These are phyloP conservation scores for Phialocephala subalpina DNA, from an alignment of 2,329 filamentous ascomycete species.

Conservation along the genomic window DNA sequence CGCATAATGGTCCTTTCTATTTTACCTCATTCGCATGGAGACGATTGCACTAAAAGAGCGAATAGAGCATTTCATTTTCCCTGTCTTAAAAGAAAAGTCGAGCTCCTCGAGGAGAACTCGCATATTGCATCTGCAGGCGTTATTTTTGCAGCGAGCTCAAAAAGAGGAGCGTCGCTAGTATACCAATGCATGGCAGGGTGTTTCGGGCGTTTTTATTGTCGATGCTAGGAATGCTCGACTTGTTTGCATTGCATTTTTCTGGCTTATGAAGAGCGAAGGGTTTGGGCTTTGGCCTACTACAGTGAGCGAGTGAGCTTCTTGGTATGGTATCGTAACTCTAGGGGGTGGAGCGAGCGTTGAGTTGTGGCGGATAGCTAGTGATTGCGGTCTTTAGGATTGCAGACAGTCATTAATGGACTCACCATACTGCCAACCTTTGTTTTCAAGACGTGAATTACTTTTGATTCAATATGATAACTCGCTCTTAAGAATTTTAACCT, in stretches of 20 bases:
- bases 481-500: neutral
- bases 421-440: neutral
- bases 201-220: slow-evolving; percentile 27
- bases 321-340: neutral
- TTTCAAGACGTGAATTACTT: neutral
- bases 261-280: neutral
- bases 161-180: slow-evolving; percentile 30
- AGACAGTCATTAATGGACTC: neutral
- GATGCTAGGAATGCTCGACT: slow-evolving; percentile 26
- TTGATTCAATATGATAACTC: neutral
- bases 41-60: slow-evolving; percentile 10
- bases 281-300: neutral
- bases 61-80: slow-evolving; percentile 23
- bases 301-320: neutral
- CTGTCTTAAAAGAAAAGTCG: slow-evolving; percentile 32
- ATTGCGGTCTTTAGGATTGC: neutral
- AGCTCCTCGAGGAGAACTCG: slow-evolving; percentile 26
- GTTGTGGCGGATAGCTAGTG: slow-evolving; percentile 2
- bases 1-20: slow-evolving; percentile 31
- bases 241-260: slow-evolving; percentile 23
- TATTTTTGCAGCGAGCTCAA: slow-evolving; percentile 32
- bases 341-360: slow-evolving; percentile 1
- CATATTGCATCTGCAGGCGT: slow-evolving; percentile 34
- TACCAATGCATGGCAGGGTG: slow-evolving; percentile 38
- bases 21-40: neutral